Evolutionary conservation across 768 basidiomycete species (phyloP), one percentile per base, ranked within the genome.

Genomic region (Suillus placidus): DNA sequence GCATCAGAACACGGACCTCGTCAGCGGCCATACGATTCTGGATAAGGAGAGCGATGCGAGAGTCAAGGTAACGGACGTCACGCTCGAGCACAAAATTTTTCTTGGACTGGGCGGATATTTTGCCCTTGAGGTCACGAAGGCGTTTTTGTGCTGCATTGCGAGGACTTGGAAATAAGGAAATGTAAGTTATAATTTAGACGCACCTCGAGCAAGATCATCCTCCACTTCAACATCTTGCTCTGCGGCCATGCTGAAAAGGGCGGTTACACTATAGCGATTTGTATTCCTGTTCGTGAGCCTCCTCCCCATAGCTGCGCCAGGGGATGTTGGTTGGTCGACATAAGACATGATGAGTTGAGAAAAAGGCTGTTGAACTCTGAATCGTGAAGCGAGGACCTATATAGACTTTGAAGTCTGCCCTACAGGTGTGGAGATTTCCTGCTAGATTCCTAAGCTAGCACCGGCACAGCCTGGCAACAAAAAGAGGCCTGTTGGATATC

Each of bases 41-140:
- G 72, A 99, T 99, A 71, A 99, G 86, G 47, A 99, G 83, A 12
- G 97, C 97, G 73, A 99, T 99, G 63, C 97, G 87, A 43, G 93
- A 94, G 82, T 99, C 97, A 51, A 99, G 88, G 77, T 99, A 99
- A 60, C 97, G 91, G 40, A 99, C 97, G 78, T 99, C 97, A 54
- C 97, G 91, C 77, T 99, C 97, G 13, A 99, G 87, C 47, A 99
- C 97, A 72, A 99, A 99, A 81, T 99, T 99, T 88, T 98, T 99
- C 86, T 99, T 99, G 63, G 94, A 96, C 80, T 99, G 97, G 0
- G 95, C 92, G 16, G 97, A 99, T 66, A 99, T 99, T 75, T 95
- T 93, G 34, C 91, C 87, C 81, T 99, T 99, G 68, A 99, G 85
- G 72, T 99, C 97, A 37, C 97, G 86, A 37, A 99, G 82, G 56